Evolutionary conservation across 2,329 filamentous ascomycete genomes (phyloP).

Genomic region (Cercospora sp.): DNA sequence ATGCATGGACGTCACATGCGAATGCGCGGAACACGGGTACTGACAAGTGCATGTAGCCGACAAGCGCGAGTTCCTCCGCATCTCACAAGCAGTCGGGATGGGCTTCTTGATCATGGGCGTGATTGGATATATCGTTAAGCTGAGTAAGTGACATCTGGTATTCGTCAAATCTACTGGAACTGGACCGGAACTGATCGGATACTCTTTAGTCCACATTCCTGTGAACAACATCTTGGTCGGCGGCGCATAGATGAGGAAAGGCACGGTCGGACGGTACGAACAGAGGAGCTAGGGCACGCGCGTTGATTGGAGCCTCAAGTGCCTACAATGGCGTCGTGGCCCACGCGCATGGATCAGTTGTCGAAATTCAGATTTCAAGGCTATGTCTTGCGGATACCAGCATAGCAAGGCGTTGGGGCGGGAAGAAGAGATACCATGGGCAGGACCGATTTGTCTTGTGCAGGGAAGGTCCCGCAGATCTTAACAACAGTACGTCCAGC

Average conservation of each 20-base stretch:
- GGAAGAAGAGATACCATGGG: conserved; percentile 5
- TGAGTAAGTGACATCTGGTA: conserved; percentile 51
- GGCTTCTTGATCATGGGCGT: conserved; percentile 71
- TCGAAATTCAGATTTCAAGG: neutral
- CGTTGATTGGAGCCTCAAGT: neutral
- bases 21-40: neutral
- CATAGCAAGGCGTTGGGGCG: conserved; percentile 25
- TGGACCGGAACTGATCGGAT: neutral
- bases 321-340: neutral
- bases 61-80: conserved; percentile 60
- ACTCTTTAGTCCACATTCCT: conserved; percentile 62
- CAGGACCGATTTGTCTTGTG: conserved; percentile 1
- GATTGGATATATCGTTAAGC: conserved; percentile 70
- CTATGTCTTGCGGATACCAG: conserved; percentile 2
- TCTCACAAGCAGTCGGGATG: conserved; percentile 66
- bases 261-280: neutral
- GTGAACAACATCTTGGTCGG: conserved; percentile 71
- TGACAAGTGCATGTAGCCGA: conserved; percentile 47
- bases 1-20: neutral
- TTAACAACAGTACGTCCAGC: neutral
- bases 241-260: conserved; percentile 54
- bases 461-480: neutral
- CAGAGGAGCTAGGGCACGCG: neutral
- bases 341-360: neutral
- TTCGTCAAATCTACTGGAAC: neutral